phyloP scores from a whole-genome alignment of 2,329 filamentous ascomycete genomes.

The Lecanoromycetidae sp. region DNA sequence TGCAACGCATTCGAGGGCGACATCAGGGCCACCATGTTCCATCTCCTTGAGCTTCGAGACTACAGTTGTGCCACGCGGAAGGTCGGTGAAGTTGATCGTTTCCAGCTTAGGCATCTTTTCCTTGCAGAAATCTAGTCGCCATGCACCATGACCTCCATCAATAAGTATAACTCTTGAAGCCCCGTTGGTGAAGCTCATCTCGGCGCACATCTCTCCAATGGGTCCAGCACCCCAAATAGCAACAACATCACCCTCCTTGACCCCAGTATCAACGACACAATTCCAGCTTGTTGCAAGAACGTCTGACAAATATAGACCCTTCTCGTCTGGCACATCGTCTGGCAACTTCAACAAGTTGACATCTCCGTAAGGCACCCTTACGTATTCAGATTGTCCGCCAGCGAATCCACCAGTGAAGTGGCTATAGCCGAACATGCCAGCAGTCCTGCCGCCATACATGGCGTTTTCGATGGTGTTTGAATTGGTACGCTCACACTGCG shows the following conservation, averaged over 20 bases:
- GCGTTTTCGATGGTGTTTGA: slow-evolving; percentile 56
- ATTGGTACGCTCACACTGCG: slow-evolving; percentile 71
- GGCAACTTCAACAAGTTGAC: slow-evolving; percentile 72
- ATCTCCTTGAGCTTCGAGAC: slow-evolving; percentile 62
- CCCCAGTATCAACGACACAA: slow-evolving; percentile 67
- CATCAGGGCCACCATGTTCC: slow-evolving; percentile 61
- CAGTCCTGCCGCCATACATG: slow-evolving; percentile 68
- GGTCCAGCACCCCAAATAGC: slow-evolving; percentile 82
- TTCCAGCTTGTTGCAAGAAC: slow-evolving; percentile 71
- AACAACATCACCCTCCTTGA: slow-evolving; percentile 65
- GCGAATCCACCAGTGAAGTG: slow-evolving; percentile 76
- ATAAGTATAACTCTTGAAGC: slow-evolving; percentile 67
- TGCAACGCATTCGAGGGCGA: slow-evolving; percentile 55
- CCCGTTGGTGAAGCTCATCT: slow-evolving; percentile 56
- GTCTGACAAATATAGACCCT: slow-evolving; percentile 69
- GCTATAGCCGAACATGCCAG: slow-evolving; percentile 61
- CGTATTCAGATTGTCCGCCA: slow-evolving; percentile 77
- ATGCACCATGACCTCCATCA: slow-evolving; percentile 52
- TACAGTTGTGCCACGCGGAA: slow-evolving; percentile 52
- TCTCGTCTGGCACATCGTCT: slow-evolving; percentile 70
- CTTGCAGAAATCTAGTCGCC: slow-evolving; percentile 57
- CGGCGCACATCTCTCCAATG: slow-evolving; percentile 66
- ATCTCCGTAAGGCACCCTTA: slow-evolving; percentile 67
- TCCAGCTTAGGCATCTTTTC: slow-evolving; percentile 53
- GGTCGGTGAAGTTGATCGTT: slow-evolving; percentile 55